These are phyloP conservation scores for Boletus edulis DNA, from an alignment of 768 basidiomycete genomes.

Conservation along the genomic window DNA sequence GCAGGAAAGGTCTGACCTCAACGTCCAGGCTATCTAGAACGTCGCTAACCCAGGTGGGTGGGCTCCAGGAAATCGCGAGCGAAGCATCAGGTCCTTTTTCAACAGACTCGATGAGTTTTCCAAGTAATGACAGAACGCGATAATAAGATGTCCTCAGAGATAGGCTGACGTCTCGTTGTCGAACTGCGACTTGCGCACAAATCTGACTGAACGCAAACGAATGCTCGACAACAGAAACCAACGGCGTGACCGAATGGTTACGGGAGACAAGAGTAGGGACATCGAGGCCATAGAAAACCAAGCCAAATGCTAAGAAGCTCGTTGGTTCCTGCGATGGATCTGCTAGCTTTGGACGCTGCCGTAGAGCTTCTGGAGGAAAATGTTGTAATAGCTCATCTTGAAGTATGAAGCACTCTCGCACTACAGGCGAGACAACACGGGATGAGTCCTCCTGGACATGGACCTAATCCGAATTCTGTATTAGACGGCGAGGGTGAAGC, in stretches of 20 bases:
- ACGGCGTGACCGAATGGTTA: slow-evolving; percentile 39
- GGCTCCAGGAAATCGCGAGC: slow-evolving; percentile 51
- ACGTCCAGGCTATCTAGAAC: slow-evolving; percentile 54
- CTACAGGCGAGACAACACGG: slow-evolving; percentile 34
- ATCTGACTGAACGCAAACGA: slow-evolving; percentile 44
- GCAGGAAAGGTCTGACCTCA: slow-evolving; percentile 41
- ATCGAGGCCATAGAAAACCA: slow-evolving; percentile 57
- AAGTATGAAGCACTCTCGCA: slow-evolving; percentile 46
- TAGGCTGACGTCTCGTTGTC: slow-evolving; percentile 29
- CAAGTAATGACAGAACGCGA: slow-evolving; percentile 50
- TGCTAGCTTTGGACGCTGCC: slow-evolving; percentile 48
- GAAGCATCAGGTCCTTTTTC: slow-evolving; percentile 28
- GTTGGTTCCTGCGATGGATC: slow-evolving; percentile 34
- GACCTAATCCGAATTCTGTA: slow-evolving; percentile 22
- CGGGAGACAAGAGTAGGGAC: slow-evolving; percentile 28
- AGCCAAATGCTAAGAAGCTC: slow-evolving; percentile 55
- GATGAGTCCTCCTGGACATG: slow-evolving; percentile 36
- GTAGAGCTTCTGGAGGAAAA: slow-evolving; percentile 48
- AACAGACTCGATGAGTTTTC: slow-evolving; percentile 46
- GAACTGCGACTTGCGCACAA: slow-evolving; percentile 41
- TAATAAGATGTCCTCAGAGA: slow-evolving; percentile 50
- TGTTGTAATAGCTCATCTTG: slow-evolving; percentile 52
- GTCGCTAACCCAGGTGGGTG: slow-evolving; percentile 57
- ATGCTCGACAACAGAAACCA: slow-evolving; percentile 57
- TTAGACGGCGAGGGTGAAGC: background rate